phyloP scores from a whole-genome alignment of 2,329 filamentous ascomycete species.

The Botrytis byssoidea region DNA sequence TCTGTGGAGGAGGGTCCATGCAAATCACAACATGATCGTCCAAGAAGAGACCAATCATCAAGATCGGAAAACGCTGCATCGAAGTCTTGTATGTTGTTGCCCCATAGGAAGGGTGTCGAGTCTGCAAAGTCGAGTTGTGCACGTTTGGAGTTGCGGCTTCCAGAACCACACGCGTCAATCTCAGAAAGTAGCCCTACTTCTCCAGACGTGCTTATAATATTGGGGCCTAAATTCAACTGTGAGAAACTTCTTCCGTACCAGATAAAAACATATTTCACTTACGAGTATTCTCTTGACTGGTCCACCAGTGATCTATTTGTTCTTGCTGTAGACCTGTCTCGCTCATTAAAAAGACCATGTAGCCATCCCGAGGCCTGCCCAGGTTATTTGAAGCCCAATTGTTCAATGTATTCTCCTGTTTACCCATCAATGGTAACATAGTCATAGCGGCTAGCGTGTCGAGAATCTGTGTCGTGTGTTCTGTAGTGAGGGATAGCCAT shows the following conservation, averaged over 20 bases:
- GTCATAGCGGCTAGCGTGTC: not conserved
- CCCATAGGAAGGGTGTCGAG: not conserved
- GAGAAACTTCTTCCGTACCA: not conserved
- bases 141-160: not conserved
- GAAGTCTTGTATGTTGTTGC: not conserved
- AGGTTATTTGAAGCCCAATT: slow-evolving; percentile 24
- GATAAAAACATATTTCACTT: not conserved
- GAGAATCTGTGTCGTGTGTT: not conserved
- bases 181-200: too few relatives aligned
- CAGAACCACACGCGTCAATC: not conserved
- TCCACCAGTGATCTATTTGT: slow-evolving; percentile 28
- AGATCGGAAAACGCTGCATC: not conserved
- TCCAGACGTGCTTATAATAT: not conserved
- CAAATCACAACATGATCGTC: not conserved
- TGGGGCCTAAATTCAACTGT: not conserved
- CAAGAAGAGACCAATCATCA: not conserved
- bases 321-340: slow-evolving; percentile 26
- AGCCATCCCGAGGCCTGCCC: slow-evolving; percentile 21
- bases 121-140: not conserved
- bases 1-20: not conserved
- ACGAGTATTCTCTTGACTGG: slow-evolving; percentile 16
- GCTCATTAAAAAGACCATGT: slow-evolving; percentile 21
- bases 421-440: slow-evolving; percentile 24
- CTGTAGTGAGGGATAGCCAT: not conserved
- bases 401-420: slow-evolving; percentile 25